Conservation (phyloP, 495 filamentous ascomycete genomes). For the Neurospora intermedia region DNA sequence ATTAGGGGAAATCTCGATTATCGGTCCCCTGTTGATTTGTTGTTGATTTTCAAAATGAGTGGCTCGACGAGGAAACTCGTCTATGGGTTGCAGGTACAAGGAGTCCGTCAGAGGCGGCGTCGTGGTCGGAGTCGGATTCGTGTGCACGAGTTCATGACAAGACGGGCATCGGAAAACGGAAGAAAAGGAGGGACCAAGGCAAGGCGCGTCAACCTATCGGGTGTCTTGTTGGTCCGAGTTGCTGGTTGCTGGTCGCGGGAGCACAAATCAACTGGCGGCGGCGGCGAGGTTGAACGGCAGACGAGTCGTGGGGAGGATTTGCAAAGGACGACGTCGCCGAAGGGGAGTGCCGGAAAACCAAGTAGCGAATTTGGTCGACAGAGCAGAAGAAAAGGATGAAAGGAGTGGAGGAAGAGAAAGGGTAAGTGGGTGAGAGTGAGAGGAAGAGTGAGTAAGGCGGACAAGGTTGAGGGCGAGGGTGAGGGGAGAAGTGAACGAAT, state of each 20-base stretch:
- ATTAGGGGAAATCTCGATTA: background rate
- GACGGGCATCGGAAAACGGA: constrained; percentile 19
- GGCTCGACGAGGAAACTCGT: constrained; percentile 34
- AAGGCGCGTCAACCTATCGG: constrained; percentile 12
- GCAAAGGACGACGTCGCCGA: constrained; percentile 22
- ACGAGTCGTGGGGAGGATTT: constrained; percentile 20
- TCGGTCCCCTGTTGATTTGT: background rate
- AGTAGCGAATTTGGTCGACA: constrained; percentile 6
- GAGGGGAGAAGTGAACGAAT: background rate
- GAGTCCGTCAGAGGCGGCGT: constrained; percentile 16
- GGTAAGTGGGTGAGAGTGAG: constrained; percentile 6
- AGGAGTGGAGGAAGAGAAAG: constrained; percentile 9
- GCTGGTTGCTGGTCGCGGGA: background rate
- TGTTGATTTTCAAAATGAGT: constrained; percentile 30
- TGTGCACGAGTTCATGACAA: constrained; percentile 24
- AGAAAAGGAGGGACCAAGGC: background rate
- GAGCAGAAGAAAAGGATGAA: constrained; percentile 5
- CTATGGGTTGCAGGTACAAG: constrained; percentile 1
- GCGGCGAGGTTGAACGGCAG: constrained; percentile 8
- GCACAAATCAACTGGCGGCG: constrained; percentile 5
- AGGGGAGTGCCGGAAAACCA: constrained; percentile 1
- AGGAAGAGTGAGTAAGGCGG: constrained; percentile 10
- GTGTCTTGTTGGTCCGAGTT: constrained; percentile 6
- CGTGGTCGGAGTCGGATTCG: constrained; percentile 8
- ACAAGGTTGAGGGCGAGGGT: constrained; percentile 8